Evolutionary conservation across 2,329 filamentous ascomycete species (phyloP), one percentile per base, ranked within the genome.

Genomic region (Alternaria metachromatica): DNA sequence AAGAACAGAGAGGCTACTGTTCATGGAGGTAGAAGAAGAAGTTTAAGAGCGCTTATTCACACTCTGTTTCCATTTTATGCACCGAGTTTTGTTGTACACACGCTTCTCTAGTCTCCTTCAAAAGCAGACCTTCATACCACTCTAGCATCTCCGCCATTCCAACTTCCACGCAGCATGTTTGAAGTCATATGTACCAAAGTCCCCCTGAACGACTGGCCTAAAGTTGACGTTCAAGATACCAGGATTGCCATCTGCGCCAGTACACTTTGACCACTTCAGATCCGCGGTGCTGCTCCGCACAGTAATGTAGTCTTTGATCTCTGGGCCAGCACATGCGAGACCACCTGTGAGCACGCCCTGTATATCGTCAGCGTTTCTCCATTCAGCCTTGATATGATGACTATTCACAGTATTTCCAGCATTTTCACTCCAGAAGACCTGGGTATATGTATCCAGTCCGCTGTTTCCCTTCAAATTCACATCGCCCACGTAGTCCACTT

Each of bases 141-240:
- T 44, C 60, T 68, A 78, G 45, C 75, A 78, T 63, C 64, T 64
- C 66, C 75, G 68, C 75, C 75, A 78, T 26, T 67, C 60, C 21
- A 77, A 37, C 21, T 69, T 69, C 74, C 73, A 77, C 10, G 41
- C 68, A 23, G 72, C 73, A 30, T 63, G 68, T 65, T 74, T 77
- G 56, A 78, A 68, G 48, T 76, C 72, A 59, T 74, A 78, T 12
- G 46, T 59, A 1, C 75, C 75, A 44, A 59, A 64, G 11, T 73
- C 68, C 6, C 75, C 75, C 41, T 72, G 67, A 4, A 78, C 62
- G 1, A 75, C 73, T 3, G 74, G 74, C 46, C 75, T 63, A 48
- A 71, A 68, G 56, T 78, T 78, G 50, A 78, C 69, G 55, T 78
- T 78, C 59, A 78, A 60, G 44, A 78, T 75, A 6, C 75, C 75